Evolutionary conservation across 163 green algal genomes (phyloP).

Genomic region (Volvox carteri): DNA sequence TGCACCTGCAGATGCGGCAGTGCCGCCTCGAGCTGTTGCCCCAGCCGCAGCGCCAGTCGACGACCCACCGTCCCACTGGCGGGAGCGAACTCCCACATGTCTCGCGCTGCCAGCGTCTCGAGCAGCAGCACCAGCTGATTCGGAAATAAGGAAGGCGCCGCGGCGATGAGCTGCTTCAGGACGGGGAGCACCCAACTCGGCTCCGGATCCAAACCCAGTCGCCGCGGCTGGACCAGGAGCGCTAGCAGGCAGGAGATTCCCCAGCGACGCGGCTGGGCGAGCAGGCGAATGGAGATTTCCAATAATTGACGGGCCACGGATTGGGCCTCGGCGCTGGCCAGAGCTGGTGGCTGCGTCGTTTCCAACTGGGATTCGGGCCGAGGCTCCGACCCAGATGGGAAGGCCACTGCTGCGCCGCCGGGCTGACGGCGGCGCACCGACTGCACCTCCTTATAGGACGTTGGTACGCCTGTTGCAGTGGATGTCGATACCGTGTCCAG

Average conservation of each 20-base stretch:
- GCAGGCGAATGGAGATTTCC: background rate
- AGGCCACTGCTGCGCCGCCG: background rate
- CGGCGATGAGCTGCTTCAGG: background rate
- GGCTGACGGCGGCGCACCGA: too few relatives aligned
- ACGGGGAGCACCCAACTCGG: background rate
- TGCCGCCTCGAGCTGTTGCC: background rate
- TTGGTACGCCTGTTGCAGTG: too few relatives aligned
- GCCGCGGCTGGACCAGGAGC: background rate
- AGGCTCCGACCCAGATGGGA: background rate
- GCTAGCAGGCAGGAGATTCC: background rate
- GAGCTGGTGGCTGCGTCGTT: background rate
- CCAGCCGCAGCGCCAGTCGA: background rate
- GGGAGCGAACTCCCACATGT: constrained; percentile 33
- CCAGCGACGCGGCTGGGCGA: background rate
- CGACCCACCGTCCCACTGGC: constrained; percentile 24
- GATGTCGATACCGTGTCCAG: too few relatives aligned
- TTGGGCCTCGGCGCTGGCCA: background rate
- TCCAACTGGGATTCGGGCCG: too few relatives aligned
- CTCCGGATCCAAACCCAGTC: background rate
- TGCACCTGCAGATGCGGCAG: background rate
- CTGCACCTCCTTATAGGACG: too few relatives aligned
- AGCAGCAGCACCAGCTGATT: background rate
- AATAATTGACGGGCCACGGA: background rate
- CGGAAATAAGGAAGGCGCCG: background rate
- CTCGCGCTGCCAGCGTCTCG: constrained; percentile 18